Percentiles rank a stretch among this genome's conserved stretches.
phyloP scores from a whole-genome alignment of 257 asterid genomes.

The Orobanche coerulescens region DNA sequence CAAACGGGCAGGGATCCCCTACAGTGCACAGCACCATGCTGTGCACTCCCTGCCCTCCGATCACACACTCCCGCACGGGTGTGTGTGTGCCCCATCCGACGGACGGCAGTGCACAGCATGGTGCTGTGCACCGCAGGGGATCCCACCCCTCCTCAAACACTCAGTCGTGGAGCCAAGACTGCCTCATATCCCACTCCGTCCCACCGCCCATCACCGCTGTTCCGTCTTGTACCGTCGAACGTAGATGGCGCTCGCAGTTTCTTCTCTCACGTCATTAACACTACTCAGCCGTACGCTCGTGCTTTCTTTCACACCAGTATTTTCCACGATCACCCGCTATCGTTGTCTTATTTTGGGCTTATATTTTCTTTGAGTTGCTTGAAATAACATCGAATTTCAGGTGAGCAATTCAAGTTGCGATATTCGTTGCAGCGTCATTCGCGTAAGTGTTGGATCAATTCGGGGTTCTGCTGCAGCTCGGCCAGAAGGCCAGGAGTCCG shows the following conservation, averaged over 20 bases:
- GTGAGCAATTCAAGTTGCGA: slow-evolving; percentile 18
- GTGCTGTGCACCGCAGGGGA: too few relatives aligned
- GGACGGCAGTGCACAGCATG: too few relatives aligned
- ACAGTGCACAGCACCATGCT: too few relatives aligned
- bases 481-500: slow-evolving; percentile 20
- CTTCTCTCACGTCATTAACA: slow-evolving; percentile 20
- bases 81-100: too few relatives aligned
- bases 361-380: background rate
- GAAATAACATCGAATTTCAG: slow-evolving; percentile 27
- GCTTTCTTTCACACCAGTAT: background rate
- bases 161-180: slow-evolving; percentile 25
- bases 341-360: background rate
- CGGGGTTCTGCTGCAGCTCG: slow-evolving; percentile 20
- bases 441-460: slow-evolving; percentile 17
- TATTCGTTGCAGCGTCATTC: slow-evolving; percentile 17
- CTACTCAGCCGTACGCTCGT: slow-evolving; percentile 26
- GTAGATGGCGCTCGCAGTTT: slow-evolving; percentile 31
- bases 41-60: too few relatives aligned
- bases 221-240: background rate
- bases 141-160: background rate
- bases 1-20: background rate
- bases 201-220: background rate
- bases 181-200: slow-evolving; percentile 16
- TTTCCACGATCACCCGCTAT: background rate
- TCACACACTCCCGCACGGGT: too few relatives aligned